phyloP scores from a whole-genome alignment of 805 yeast species.

The Kuraishia molischiana region DNA sequence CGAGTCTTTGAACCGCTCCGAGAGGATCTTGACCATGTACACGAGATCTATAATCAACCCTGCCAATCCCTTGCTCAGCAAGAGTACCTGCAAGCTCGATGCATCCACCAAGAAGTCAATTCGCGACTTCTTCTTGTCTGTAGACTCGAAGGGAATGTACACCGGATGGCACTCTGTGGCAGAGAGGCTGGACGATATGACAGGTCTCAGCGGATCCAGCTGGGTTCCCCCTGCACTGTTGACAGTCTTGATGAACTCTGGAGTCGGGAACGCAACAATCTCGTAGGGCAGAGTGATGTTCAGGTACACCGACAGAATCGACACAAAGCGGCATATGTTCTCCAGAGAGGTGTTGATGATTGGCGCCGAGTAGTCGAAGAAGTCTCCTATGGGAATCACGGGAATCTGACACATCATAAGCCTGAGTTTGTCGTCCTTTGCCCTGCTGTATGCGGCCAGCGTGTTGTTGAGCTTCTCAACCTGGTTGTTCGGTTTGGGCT shows the following conservation, averaged over 20 bases:
- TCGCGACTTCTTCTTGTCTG: background rate
- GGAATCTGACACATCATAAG: constrained; percentile 15
- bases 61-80: constrained; percentile 8
- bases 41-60: constrained; percentile 12
- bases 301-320: constrained; percentile 9
- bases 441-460: background rate
- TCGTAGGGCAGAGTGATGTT: constrained; percentile 13
- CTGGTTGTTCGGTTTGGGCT: background rate
- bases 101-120: background rate
- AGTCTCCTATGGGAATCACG: constrained; percentile 12
- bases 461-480: background rate
- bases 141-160: background rate
- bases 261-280: constrained; percentile 5
- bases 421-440: background rate
- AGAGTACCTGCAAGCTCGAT: background rate
- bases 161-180: background rate
- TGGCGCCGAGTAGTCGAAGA: constrained; percentile 10
- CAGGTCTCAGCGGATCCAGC: background rate
- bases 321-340: constrained; percentile 9
- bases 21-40: constrained; percentile 4
- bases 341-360: constrained; percentile 13
- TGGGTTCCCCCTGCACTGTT: too few species aligned
- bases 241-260: background rate
- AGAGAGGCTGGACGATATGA: background rate
- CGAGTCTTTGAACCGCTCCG: background rate